Percentiles rank a stretch among this genome's conserved stretches.
These are phyloP conservation scores for Solanum arcanum DNA, from an alignment of 257 asterid genomes.

Conservation along the genomic window DNA sequence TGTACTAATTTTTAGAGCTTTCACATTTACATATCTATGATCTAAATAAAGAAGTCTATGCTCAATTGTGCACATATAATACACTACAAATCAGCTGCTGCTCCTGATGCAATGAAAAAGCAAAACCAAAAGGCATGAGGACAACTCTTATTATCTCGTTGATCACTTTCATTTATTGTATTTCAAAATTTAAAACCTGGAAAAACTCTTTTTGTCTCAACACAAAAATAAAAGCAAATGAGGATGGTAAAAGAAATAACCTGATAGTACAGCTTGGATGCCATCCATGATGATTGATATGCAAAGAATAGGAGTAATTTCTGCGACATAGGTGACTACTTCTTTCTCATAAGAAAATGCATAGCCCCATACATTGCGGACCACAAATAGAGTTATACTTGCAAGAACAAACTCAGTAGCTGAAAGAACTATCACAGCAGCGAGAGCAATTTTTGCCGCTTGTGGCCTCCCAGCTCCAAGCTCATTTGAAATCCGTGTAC, in stretches of 20 bases:
- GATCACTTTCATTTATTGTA: neutral
- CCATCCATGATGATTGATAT: conserved; percentile 48
- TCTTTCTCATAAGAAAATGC: conserved; percentile 45
- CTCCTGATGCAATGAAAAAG: conserved; percentile 12
- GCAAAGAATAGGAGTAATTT: conserved; percentile 59
- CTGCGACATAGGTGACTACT: conserved; percentile 36
- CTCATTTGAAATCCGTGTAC: conserved; percentile 65
- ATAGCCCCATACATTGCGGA: conserved; percentile 41
- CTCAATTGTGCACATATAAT: neutral
- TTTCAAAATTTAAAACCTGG: neutral
- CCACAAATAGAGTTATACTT: conserved; percentile 17
- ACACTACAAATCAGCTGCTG: neutral
- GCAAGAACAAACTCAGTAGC: conserved; percentile 39
- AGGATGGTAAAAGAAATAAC: neutral
- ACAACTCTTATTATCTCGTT: neutral
- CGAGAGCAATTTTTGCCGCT: conserved; percentile 36
- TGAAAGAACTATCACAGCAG: conserved; percentile 28
- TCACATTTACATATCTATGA: neutral
- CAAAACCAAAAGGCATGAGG: neutral
- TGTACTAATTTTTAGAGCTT: neutral
- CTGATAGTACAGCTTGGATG: conserved; percentile 50
- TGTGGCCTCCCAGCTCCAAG: conserved; percentile 72
- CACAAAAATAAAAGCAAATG: neutral
- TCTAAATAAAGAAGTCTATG: neutral
- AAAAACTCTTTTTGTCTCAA: neutral